phyloP scores from a whole-genome alignment of 2,329 filamentous ascomycete genomes.

The Spiromastix sp. region DNA sequence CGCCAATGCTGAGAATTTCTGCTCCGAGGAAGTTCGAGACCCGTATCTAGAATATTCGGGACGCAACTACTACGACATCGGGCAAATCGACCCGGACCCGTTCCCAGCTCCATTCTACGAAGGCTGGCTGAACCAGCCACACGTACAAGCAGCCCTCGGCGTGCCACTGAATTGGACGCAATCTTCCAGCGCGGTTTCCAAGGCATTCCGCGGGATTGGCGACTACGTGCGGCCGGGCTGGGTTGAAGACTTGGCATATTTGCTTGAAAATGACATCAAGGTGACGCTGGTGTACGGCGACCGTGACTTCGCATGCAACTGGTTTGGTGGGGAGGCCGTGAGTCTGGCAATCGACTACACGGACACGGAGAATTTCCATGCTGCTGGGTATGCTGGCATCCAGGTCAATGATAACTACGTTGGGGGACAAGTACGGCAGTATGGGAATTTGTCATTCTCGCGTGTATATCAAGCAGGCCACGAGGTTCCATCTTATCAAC shows the following conservation, averaged over 20 bases:
- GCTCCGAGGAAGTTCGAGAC: conserved; percentile 29
- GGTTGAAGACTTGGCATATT: conserved; percentile 27
- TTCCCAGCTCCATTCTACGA: conserved; percentile 41
- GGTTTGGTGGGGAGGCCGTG: conserved; percentile 39
- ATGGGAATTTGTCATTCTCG: conserved; percentile 31
- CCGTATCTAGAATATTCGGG: conserved; percentile 32
- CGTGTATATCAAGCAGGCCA: conserved; percentile 24
- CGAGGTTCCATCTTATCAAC: conserved; percentile 44
- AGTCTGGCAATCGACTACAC: conserved; percentile 37
- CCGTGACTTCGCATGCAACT: conserved; percentile 45
- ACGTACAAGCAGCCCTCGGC: conserved; percentile 50
- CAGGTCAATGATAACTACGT: conserved; percentile 23
- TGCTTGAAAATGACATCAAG: conserved; percentile 48
- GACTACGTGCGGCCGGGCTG: conserved; percentile 44
- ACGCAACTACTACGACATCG: conserved; percentile 48
- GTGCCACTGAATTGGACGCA: conserved; percentile 49
- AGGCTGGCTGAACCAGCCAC: conserved; percentile 53
- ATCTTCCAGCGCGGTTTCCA: conserved; percentile 37
- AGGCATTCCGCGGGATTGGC: conserved; percentile 40
- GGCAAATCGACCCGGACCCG: conserved; percentile 39
- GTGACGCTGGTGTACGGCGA: conserved; percentile 50
- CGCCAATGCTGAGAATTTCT: conserved; percentile 34
- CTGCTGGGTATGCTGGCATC: conserved; percentile 34
- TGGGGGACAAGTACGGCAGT: conserved; percentile 30
- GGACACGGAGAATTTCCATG: conserved; percentile 27